Percentiles rank a stretch among this genome's conserved stretches.
Evolutionary conservation across 208 protist genomes (phyloP).

Genomic region (Leishmania tropica): DNA sequence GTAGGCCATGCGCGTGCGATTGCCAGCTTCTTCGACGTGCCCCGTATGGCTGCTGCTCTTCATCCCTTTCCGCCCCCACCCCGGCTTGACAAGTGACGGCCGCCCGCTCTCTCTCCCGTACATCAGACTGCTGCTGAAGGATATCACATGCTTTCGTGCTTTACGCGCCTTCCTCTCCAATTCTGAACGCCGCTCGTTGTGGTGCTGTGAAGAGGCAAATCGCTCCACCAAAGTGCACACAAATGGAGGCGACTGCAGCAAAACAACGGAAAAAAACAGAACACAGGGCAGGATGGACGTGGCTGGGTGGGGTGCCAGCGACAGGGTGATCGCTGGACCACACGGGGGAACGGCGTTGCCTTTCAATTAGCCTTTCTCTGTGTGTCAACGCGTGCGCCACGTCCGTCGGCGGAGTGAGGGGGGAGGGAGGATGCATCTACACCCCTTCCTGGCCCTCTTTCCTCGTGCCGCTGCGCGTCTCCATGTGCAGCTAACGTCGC

Average conservation of each 20-base stretch:
- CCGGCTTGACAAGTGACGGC: not conserved
- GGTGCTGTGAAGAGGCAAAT: not conserved
- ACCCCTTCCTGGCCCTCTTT: not conserved
- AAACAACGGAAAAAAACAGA: not conserved
- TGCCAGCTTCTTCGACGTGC: not conserved
- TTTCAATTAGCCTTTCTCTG: slow-evolving; percentile 4
- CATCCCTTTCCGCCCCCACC: not conserved
- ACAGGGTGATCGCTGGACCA: not conserved
- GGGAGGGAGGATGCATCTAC: not conserved
- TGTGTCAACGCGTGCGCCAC: not conserved
- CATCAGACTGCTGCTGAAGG: not conserved
- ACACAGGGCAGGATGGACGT: not conserved
- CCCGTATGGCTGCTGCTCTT: not conserved
- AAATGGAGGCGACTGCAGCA: not conserved
- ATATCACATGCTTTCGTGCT: not conserved
- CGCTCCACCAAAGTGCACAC: not conserved
- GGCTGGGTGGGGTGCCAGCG: not conserved
- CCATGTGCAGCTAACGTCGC: not conserved
- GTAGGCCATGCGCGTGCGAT: not conserved
- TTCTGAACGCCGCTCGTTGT: not conserved
- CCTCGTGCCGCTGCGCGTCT: not conserved
- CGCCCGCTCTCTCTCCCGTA: not conserved
- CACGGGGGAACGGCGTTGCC: not conserved
- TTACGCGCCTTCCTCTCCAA: not conserved
- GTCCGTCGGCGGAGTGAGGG: not conserved